Percentiles rank a stretch among this genome's conserved stretches.
Conservation (phyloP, 352 stramenopile genomes). For the Aphanomyces cochlioides region DNA sequence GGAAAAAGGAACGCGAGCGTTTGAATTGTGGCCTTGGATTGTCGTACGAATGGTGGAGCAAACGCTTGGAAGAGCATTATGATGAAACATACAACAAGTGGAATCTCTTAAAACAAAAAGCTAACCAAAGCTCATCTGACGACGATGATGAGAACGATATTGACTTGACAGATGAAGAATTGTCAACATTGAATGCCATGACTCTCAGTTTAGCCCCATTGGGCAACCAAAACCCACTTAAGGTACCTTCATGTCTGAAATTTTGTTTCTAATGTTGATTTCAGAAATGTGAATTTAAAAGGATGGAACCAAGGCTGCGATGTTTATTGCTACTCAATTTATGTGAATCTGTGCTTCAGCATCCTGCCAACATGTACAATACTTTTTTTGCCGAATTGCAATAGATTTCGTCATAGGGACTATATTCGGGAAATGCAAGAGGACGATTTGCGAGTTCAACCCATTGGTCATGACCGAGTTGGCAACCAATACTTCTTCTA, state of each 20-base stretch:
- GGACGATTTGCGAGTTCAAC: constrained; percentile 73
- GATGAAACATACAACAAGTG: constrained; percentile 76
- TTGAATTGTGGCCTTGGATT: constrained; percentile 70
- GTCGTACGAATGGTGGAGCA: constrained; percentile 88
- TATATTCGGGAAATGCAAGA: constrained; percentile 86
- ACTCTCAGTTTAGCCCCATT: constrained; percentile 4
- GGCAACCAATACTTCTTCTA: constrained; percentile 83
- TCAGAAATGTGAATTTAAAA: constrained; percentile 7
- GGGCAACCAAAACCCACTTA: constrained; percentile 11
- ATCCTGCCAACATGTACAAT: constrained; percentile 62
- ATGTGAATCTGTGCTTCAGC: constrained; percentile 75
- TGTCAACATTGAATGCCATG: background rate
- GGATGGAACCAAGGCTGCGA: constrained; percentile 36
- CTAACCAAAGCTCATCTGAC: constrained; percentile 53
- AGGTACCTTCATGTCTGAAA: constrained; percentile 1
- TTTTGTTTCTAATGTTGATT: background rate
- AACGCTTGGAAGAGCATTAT: constrained; percentile 80
- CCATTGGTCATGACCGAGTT: constrained; percentile 62
- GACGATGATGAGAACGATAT: constrained; percentile 55
- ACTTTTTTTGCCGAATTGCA: background rate
- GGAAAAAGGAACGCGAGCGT: constrained; percentile 77
- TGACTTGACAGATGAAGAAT: constrained; percentile 16
- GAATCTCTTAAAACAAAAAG: constrained; percentile 66
- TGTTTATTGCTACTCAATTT: constrained; percentile 82
- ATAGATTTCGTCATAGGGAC: constrained; percentile 39